Evolutionary conservation across 768 basidiomycete genomes (phyloP), one percentile per base, ranked within the genome.

Genomic region (Filobasidium floriforme): DNA sequence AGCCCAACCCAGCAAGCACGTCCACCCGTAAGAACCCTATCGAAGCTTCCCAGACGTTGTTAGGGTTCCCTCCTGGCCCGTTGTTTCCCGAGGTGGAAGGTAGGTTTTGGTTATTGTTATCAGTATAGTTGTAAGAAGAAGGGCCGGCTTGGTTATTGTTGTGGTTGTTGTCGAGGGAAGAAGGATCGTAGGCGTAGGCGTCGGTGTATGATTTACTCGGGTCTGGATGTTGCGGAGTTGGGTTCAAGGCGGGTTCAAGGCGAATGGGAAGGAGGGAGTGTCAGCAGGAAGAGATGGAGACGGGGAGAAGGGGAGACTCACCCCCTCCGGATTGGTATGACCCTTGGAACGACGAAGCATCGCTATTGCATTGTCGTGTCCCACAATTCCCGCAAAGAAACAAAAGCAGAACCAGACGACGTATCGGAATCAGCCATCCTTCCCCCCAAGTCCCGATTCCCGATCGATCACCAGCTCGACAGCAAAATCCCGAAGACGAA

Each of bases 1-100:
- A 89, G 4, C 85, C 83, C 59, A 81, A 80, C 6, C 86, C 86
- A 18, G 87, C 84, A 63, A 87, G 79, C 26, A 87, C 60, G 75
- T 90, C 87, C 14, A 89, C 84, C 69, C 88, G 82, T 81, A 84
- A 80, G 5, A 22, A 7, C 14, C 85, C 85, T 71, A 84, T 83
- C 29, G 85, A 80, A 15, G 87, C 88, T 80, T 87, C 86, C 88
- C 88, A 89, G 67, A 82, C 83, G 69, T 84, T 87, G 19, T 44
- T 46, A 22, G 66, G 40, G 22, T 41, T 41, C 22, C 54, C 62
- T 22, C 46, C 40, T 9, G 44, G 26, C 11, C 18, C 44, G 26
- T 37, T 51, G 32, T 37, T 37, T 3, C 9, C 3, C 4, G 32
- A 4, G 32, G 32, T 4, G 32, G 32, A 9, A 37, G 9, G 32